Percentiles rank a stretch among this genome's conserved stretches.
phyloP scores from a whole-genome alignment of 306 rosid genomes.

The Fragaria iinumae region DNA sequence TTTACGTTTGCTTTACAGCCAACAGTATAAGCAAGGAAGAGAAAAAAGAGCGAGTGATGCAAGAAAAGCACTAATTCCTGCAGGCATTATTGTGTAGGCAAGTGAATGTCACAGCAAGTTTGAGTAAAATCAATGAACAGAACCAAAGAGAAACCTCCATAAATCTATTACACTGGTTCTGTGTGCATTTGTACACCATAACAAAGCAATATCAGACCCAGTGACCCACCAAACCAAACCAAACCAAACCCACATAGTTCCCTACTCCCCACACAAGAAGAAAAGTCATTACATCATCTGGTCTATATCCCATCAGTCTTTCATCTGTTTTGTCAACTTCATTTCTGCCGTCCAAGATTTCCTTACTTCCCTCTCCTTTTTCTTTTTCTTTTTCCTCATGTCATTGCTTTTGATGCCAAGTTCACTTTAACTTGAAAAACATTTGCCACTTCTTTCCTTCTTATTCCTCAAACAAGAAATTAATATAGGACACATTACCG shows the following conservation, averaged over 20 bases:
- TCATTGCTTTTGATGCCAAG: background rate
- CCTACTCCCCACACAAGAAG: background rate
- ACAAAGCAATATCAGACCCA: conserved; percentile 24
- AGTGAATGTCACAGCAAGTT: conserved; percentile 45
- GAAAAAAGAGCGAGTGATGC: conserved; percentile 30
- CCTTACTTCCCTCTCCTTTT: background rate
- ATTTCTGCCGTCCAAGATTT: conserved; percentile 14
- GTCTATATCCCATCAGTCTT: conserved; percentile 33
- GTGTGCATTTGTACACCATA: conserved; percentile 42
- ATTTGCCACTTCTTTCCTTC: no score
- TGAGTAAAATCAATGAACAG: conserved; percentile 44
- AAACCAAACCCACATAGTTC: background rate
- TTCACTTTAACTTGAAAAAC: background rate
- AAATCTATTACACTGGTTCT: conserved; percentile 12
- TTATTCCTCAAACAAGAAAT: no score
- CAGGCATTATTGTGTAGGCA: conserved; percentile 78
- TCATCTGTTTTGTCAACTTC: conserved; percentile 40
- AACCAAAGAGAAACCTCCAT: conserved; percentile 24
- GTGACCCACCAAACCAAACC: conserved; percentile 34
- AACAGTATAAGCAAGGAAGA: conserved; percentile 32
- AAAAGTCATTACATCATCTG: conserved; percentile 22
- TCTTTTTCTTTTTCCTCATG: conserved; percentile 14
- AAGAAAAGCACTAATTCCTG: conserved; percentile 47
- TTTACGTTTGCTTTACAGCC: conserved; percentile 76
- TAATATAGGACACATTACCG: no score